phyloP scores from a whole-genome alignment of 1,139 yeast species.

The Saccharomycopsis crataegensis region DNA sequence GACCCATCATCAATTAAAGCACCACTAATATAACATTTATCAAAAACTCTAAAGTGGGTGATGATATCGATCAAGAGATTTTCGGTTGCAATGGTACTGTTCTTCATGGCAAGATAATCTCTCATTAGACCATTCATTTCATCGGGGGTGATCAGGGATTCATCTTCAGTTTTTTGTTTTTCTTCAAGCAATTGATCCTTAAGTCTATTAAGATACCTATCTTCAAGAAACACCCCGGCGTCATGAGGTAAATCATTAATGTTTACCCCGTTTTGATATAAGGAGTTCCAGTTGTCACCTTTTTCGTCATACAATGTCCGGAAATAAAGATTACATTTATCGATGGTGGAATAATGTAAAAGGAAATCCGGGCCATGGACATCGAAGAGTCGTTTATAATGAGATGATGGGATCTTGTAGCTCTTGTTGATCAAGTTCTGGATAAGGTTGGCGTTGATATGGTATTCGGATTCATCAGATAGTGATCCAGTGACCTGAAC shows the following conservation, averaged over 20 bases:
- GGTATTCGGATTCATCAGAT: too few species aligned
- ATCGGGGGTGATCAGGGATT: not conserved
- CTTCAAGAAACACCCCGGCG: constrained; percentile 13
- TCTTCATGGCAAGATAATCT: constrained; percentile 4
- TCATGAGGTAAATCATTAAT: constrained; percentile 13
- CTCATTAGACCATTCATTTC: not conserved
- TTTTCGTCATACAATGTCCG: constrained; percentile 1
- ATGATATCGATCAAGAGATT: constrained; percentile 8
- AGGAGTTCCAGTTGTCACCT: not conserved
- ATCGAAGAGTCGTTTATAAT: constrained; percentile 6
- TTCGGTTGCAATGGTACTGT: constrained; percentile 5
- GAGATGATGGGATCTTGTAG: constrained; percentile 1
- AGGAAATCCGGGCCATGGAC: constrained; percentile 7
- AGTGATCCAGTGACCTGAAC: too few species aligned
- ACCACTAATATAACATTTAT: constrained; percentile 7
- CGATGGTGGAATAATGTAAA: not conserved
- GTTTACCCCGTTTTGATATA: not conserved
- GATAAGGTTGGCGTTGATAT: not conserved
- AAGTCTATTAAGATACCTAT: constrained; percentile 6
- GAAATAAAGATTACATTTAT: constrained; percentile 15
- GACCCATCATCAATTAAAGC: not conserved
- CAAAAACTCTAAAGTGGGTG: constrained; percentile 16
- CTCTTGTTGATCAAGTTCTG: not conserved
- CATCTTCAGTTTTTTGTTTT: constrained; percentile 1
- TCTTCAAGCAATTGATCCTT: not conserved